These are phyloP conservation scores for Echinosophora koreensis DNA, from an alignment of 306 rosid genomes.

Conservation along the genomic window DNA sequence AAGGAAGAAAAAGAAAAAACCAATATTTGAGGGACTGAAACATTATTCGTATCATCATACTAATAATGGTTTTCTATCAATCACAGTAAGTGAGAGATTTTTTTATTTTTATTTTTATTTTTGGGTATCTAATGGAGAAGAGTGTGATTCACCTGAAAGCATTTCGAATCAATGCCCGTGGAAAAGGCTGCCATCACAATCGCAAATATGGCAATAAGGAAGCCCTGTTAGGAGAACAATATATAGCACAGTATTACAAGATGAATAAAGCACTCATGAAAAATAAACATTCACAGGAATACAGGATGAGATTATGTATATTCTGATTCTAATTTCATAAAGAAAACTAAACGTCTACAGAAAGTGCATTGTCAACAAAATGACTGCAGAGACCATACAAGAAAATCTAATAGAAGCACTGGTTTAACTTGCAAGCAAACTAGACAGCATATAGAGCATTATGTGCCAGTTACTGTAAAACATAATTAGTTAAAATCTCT, in stretches of 20 bases:
- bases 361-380: neutral
- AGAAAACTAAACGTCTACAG: neutral
- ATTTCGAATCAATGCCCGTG: constrained; percentile 87
- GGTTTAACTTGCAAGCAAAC: neutral
- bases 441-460: neutral
- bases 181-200: constrained; percentile 89
- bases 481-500: neutral
- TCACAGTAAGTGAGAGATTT: too few relatives aligned
- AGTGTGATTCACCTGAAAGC: constrained; percentile 72
- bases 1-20: constrained; percentile 5
- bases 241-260: neutral
- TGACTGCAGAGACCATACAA: neutral
- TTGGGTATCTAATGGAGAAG: neutral
- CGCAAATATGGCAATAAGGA: constrained; percentile 78
- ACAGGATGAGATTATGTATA: neutral
- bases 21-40: neutral
- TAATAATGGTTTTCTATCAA: too few relatives aligned
- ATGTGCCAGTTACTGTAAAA: neutral
- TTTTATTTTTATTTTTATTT: too few relatives aligned
- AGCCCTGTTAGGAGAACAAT: constrained; percentile 61
- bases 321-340: neutral
- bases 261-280: neutral
- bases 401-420: neutral
- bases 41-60: neutral
- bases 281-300: constrained; percentile 16